Base-by-base conservation (phyloP, 345 rosid species). In the Physaria fendleri region DNA sequence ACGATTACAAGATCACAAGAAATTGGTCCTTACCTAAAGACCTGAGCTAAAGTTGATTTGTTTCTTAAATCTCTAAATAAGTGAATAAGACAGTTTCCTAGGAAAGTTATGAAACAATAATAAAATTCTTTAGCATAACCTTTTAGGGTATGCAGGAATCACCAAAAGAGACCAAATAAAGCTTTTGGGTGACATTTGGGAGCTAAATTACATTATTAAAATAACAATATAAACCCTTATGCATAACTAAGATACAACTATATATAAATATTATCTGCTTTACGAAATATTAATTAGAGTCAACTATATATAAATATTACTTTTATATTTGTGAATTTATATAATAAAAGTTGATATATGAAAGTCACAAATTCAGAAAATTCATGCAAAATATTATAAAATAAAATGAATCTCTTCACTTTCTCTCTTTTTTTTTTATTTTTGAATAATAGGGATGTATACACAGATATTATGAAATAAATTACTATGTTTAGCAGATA, bases 81-180 rank as follows among this genome's bases (percentile, higher is more conserved):
- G 13, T 32, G 45, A 59, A 34, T 11, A 23, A 6, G 65, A 46
- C 38, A 35, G 12, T 37, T 38, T 64, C 60, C 29, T 43, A 11
- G 3, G 38, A 43, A 32, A 43, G 8, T 22, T 37, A 27, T 14
- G n/a, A 21, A 40, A 28, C 25, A 1, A 12, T 53, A 29, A 51
- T 63, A 63, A 25, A 25, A 44, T 8, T 35, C 22, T 54, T n/a
- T 17, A 9, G 24, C 69, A 6, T 55, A 55, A 35, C 40, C 70
- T 27, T 20, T 37, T 56, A 27, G 39, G 24, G 69, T 27, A 10
- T 17, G 56, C 48, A 55, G 47, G 70, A 45, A 65, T 27, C 70
- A 5, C 47, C 47, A 35, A 55, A n/a, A 55, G 54, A 55, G 21
- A 8, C 39, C 20, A 5, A 32, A 22, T 30, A 24, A n/a, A 45